Evolutionary conservation across 1,284 basidiomycete genomes (phyloP).

Genomic region (Sporisorium graminicola): DNA sequence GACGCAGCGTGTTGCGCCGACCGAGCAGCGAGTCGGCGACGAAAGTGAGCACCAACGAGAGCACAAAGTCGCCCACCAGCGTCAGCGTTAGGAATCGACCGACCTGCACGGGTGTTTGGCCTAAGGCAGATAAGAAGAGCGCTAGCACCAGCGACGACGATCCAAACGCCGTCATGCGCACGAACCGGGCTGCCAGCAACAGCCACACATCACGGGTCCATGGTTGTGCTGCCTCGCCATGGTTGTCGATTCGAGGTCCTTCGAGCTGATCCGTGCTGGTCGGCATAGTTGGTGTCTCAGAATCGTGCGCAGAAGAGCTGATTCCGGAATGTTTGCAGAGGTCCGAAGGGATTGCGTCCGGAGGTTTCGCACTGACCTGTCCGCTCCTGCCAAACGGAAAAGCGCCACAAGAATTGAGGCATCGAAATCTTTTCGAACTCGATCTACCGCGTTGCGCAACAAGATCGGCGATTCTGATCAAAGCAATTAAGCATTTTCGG

Average conservation of each 20-base stretch:
- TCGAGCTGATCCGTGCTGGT: not conserved
- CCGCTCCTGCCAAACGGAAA: too few relatives aligned
- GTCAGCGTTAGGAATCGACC: conserved; percentile 25
- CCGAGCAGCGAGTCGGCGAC: conserved; percentile 26
- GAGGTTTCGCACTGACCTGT: too few relatives aligned
- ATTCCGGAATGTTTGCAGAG: too few relatives aligned
- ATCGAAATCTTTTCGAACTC: too few relatives aligned
- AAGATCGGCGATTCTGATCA: too few relatives aligned
- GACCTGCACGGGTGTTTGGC: conserved; percentile 21
- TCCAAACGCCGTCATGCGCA: conserved; percentile 33
- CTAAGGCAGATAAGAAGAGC: conserved; percentile 21
- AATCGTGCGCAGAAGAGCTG: too few relatives aligned
- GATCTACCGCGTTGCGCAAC: too few relatives aligned
- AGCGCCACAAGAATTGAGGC: too few relatives aligned
- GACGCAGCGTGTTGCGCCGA: conserved; percentile 25
- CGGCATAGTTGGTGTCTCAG: conserved; percentile 5
- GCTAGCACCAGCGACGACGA: conserved; percentile 32
- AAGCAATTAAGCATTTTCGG: too few relatives aligned
- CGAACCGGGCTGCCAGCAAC: conserved; percentile 21
- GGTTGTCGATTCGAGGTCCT: not conserved
- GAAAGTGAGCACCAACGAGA: conserved; percentile 26
- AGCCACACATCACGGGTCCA: conserved; percentile 27
- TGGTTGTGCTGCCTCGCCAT: not conserved
- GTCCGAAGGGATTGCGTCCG: too few relatives aligned
- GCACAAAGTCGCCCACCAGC: conserved; percentile 25